Conservation (phyloP, 2,329 filamentous ascomycete genomes). For the Aspergillus pseudoviridinutans region DNA sequence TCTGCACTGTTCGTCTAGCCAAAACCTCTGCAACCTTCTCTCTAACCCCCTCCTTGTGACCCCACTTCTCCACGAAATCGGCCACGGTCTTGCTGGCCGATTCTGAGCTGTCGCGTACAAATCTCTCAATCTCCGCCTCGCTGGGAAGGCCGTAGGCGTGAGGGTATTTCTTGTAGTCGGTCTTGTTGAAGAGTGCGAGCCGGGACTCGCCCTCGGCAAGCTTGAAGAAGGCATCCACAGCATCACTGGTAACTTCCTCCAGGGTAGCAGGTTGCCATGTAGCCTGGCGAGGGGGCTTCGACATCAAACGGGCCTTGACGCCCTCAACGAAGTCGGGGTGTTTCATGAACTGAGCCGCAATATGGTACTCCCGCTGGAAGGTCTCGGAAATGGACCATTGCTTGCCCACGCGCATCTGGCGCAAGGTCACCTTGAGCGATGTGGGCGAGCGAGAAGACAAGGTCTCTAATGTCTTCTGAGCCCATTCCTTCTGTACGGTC, state of each 20-base stretch:
- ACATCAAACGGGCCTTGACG: slow-evolving; percentile 74
- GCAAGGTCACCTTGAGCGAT: slow-evolving; percentile 75
- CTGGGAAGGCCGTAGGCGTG: slow-evolving; percentile 69
- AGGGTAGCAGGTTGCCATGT: slow-evolving; percentile 73
- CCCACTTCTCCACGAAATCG: slow-evolving; percentile 57
- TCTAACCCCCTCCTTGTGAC: slow-evolving; percentile 65
- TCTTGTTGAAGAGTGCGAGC: slow-evolving; percentile 59
- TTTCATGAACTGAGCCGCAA: slow-evolving; percentile 83
- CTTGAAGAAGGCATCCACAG: slow-evolving; percentile 68
- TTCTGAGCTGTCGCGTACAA: slow-evolving; percentile 43
- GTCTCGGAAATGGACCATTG: slow-evolving; percentile 78
- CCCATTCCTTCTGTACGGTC: slow-evolving; percentile 65
- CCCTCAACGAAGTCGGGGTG: slow-evolving; percentile 90
- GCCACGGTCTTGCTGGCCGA: slow-evolving; percentile 57
- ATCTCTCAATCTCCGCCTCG: slow-evolving; percentile 54
- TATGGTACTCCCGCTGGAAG: slow-evolving; percentile 80
- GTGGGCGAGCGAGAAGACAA: slow-evolving; percentile 79
- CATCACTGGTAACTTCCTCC: slow-evolving; percentile 57
- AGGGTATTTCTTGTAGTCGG: slow-evolving; percentile 70
- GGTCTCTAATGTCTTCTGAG: slow-evolving; percentile 68
- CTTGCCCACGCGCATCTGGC: slow-evolving; percentile 72
- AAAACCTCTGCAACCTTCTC: slow-evolving; percentile 68
- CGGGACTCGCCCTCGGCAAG: slow-evolving; percentile 42
- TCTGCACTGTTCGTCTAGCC: slow-evolving; percentile 55
- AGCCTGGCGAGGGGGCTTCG: slow-evolving; percentile 62